A percentile compares a stretch with the other conserved stretches of the same genome.
phyloP scores from a whole-genome alignment of 139 green algal genomes.

The Closterium sp. region DNA sequence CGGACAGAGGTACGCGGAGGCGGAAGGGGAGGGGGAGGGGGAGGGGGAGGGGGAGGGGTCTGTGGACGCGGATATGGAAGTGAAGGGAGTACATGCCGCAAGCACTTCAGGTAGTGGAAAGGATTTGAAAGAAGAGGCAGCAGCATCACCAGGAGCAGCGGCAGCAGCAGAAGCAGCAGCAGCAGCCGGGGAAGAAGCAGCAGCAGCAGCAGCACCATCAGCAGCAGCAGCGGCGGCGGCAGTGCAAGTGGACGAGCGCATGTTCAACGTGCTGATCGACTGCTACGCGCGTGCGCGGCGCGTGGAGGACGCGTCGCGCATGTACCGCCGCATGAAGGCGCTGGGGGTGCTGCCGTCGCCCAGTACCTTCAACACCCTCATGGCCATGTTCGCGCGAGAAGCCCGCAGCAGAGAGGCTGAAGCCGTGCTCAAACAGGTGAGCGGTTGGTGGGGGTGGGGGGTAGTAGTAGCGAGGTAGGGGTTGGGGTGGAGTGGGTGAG shows the following conservation, averaged over 20 bases:
- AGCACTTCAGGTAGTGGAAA: no score
- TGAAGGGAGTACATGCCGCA: background rate
- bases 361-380: conserved; percentile 16
- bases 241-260: background rate
- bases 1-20: background rate
- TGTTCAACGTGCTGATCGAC: conserved; percentile 6
- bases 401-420: background rate
- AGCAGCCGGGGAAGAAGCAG: background rate
- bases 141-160: background rate
- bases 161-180: background rate
- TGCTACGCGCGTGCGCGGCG: background rate
- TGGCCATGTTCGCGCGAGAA: conserved; percentile 8
- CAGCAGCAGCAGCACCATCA: background rate
- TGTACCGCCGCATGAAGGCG: conserved; percentile 12
- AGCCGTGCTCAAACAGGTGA: conserved; percentile 12
- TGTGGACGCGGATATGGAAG: background rate
- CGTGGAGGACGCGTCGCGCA: background rate
- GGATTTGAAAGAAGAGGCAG: no score
- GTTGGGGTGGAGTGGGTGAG: no score
- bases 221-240: background rate
- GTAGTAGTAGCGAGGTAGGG: no score
- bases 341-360: background rate
- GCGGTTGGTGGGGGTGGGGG: no score
- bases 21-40: background rate
- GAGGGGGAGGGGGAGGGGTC: background rate